phyloP scores from a whole-genome alignment of 805 yeast species.

The Barnettozyma salicaria region DNA sequence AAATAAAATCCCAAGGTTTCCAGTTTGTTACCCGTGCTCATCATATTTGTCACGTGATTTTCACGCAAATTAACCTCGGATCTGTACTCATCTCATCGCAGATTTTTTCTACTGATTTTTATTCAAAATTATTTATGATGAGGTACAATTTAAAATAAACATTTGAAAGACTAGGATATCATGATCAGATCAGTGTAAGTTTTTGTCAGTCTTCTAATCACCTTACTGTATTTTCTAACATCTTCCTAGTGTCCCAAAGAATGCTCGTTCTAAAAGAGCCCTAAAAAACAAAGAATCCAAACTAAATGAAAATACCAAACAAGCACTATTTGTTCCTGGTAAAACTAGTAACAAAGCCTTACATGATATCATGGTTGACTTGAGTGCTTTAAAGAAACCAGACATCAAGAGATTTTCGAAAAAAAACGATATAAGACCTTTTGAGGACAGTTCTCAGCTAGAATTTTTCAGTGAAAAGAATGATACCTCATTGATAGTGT shows the following conservation, averaged over 20 bases:
- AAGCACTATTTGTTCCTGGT: conserved; percentile 90
- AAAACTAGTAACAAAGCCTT: conserved; percentile 68
- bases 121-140: not conserved
- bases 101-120: conserved; percentile 5
- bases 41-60: not conserved
- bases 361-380: conserved; percentile 85
- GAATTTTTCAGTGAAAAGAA: conserved; percentile 96
- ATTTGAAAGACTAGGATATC: not conserved
- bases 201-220: too few relatives aligned
- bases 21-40: not conserved
- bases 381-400: conserved; percentile 88
- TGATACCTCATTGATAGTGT: conserved; percentile 78
- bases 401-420: conserved; percentile 78
- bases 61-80: not conserved
- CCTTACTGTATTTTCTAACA: conserved; percentile 16
- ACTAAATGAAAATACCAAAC: conserved; percentile 81
- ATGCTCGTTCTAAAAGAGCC: conserved; percentile 93
- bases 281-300: conserved; percentile 84
- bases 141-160: too few relatives aligned
- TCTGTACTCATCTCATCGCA: conserved; percentile 8
- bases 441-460: conserved; percentile 78
- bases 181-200: conserved; percentile 14
- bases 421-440: conserved; percentile 86
- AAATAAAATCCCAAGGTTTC: not conserved
- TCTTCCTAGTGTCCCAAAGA: conserved; percentile 69